A percentile compares a stretch with the other conserved stretches of the same genome.
phyloP scores from a whole-genome alignment of 208 protist species.

The Leishmania guyanensis region DNA sequence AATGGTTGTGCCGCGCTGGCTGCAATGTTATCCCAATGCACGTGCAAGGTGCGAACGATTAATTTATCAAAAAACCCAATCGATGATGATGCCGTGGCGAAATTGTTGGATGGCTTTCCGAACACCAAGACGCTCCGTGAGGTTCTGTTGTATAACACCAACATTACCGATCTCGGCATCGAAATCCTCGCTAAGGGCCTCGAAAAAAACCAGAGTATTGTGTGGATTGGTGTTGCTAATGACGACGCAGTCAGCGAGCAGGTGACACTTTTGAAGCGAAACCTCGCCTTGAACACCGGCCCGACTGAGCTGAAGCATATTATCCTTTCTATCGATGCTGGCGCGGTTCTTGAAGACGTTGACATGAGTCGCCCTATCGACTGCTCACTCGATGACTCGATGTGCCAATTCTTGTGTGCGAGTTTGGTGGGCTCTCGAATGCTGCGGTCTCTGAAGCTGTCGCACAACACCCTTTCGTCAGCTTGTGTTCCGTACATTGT shows the following conservation, averaged over 20 bases:
- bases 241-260: constrained; percentile 9
- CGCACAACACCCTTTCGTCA: constrained; percentile 70
- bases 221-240: constrained; percentile 39
- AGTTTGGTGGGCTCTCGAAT: constrained; percentile 50
- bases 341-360: constrained; percentile 49
- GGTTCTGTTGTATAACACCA: constrained; percentile 58
- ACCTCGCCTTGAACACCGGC: constrained; percentile 76
- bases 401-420: constrained; percentile 60
- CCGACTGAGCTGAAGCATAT: constrained; percentile 61
- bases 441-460: constrained; percentile 57
- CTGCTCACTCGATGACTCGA: constrained; percentile 51
- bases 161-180: constrained; percentile 57
- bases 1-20: constrained; percentile 60
- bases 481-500: constrained; percentile 52
- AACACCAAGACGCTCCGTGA: constrained; percentile 50
- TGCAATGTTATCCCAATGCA: constrained; percentile 37
- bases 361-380: constrained; percentile 47
- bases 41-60: constrained; percentile 49
- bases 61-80: constrained; percentile 67
- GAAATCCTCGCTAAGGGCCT: constrained; percentile 56
- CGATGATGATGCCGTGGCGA: constrained; percentile 50
- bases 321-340: constrained; percentile 53
- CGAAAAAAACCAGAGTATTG: constrained; percentile 56
- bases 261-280: constrained; percentile 39
- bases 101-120: constrained; percentile 61